phyloP scores from a whole-genome alignment of 345 rosid species.

The Linum usitatissimum region DNA sequence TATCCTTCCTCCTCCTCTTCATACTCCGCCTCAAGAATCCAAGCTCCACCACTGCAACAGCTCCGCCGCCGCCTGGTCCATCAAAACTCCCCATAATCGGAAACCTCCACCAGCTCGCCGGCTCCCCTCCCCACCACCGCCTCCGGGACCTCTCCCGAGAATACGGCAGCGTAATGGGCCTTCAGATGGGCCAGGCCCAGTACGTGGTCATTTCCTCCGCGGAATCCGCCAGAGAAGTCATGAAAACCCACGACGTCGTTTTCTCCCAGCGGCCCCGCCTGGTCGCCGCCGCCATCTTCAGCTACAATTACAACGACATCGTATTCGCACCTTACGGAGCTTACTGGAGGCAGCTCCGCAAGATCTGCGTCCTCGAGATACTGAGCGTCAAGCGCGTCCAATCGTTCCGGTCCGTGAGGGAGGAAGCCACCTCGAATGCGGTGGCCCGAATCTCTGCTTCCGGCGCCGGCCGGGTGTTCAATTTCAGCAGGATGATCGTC shows the following conservation, averaged over 20 bases:
- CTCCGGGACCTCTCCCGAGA: conserved; percentile 4
- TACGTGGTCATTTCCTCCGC: conserved; percentile 9
- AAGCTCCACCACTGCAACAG: background rate
- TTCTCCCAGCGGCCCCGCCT: conserved; percentile 8
- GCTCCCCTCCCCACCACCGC: conserved; percentile 13
- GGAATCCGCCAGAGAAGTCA: conserved; percentile 10
- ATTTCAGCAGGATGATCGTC: conserved; percentile 1
- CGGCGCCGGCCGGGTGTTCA: background rate
- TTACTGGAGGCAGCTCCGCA: conserved; percentile 12
- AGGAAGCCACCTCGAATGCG: conserved; percentile 1
- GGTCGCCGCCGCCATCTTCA: background rate
- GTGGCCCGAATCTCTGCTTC: background rate
- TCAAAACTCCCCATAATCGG: conserved; percentile 14
- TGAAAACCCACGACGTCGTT: conserved; percentile 15
- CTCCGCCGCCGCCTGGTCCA: conserved; percentile 13
- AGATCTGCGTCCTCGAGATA: conserved; percentile 5
- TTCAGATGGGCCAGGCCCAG: conserved; percentile 10
- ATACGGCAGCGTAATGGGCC: conserved; percentile 13
- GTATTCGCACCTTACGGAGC: conserved; percentile 2
- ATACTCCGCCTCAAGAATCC: background rate
- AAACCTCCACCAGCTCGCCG: conserved; percentile 10
- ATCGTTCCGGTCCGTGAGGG: conserved; percentile 5
- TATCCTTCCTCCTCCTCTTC: background rate
- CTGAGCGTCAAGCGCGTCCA: conserved; percentile 3
- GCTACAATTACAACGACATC: conserved; percentile 1